Evolutionary conservation across 306 rosid genomes (phyloP), one percentile per base, ranked within the genome.

Genomic region (Cucumis melo): DNA sequence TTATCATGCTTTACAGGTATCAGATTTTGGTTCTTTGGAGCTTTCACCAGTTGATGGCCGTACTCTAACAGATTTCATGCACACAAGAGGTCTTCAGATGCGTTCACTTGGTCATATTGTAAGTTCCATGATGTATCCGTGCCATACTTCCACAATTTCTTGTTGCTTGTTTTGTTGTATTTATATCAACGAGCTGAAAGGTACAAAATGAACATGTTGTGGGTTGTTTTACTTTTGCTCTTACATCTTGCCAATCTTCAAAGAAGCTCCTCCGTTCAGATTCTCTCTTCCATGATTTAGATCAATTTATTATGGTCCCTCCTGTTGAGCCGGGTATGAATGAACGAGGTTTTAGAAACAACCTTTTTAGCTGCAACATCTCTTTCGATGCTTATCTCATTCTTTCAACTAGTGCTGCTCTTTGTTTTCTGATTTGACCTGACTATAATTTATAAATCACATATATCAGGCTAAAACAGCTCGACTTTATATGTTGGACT

Each of bases 21-120:
- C 99, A 72, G 99, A 94, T 88, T 94, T 94, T 87, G 96, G 97
- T 81, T 94, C 99, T 8, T 85, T 94, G 84, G 99, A 94, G 78
- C 96, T 94, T 74, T 92, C 99, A 50, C 99, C 99, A 29, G 99
- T 94, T 85, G 99, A 94, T 88, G 99, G 99, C 44, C 93, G 97
- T 70, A 94, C 99, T 39, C 87, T 94, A 62, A 94, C 99, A 79
- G 99, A 94, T 85, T 94, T 94, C 87, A 94, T 94, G 99, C 99
- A 94, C 81, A 90, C 96, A 24, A 88, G 99, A 86, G 99, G 99
- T 81, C 91, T 94, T 65, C 87, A 77, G 75, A 94, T 94, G 99
- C 91, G 90, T 73, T 94, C 97, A 75, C 90, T 94, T 62, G 99
- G 99, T 53, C 95, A 90, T 64, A 95, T 94, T 87, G 98, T 94